Conservation (phyloP, 2,329 filamentous ascomycete genomes). For the Alternaria atra region DNA sequence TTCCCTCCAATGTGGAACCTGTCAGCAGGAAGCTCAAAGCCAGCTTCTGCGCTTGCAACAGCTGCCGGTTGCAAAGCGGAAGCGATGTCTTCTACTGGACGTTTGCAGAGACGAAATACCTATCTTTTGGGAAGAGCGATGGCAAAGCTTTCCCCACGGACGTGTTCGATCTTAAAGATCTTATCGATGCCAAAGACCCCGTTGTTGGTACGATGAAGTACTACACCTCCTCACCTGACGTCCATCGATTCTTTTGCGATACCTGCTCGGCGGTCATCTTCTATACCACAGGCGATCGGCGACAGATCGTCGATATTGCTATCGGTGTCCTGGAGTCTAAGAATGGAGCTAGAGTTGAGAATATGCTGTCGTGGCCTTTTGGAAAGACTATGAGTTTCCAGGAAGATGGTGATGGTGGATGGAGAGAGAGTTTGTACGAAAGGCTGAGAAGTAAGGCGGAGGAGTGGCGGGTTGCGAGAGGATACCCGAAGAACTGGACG, state of each 20-base stretch:
- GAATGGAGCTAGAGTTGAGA: slow-evolving; percentile 59
- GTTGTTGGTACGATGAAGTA: slow-evolving; percentile 56
- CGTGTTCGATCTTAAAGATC: slow-evolving; percentile 45
- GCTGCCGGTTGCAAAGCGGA: slow-evolving; percentile 57
- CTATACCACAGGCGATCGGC: slow-evolving; percentile 53
- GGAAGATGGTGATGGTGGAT: slow-evolving; percentile 53
- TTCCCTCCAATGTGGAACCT: slow-evolving; percentile 58
- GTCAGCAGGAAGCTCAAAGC: slow-evolving; percentile 53
- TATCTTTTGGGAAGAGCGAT: slow-evolving; percentile 42
- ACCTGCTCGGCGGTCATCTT: slow-evolving; percentile 60
- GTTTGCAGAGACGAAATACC: slow-evolving; percentile 52
- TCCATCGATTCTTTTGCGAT: slow-evolving; percentile 61
- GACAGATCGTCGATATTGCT: slow-evolving; percentile 56
- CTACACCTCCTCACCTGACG: slow-evolving; percentile 56
- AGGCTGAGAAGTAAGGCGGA: slow-evolving; percentile 48
- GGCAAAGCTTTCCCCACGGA: slow-evolving; percentile 41
- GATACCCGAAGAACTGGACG: slow-evolving; percentile 49
- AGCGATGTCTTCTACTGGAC: slow-evolving; percentile 59
- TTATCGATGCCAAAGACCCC: slow-evolving; percentile 49
- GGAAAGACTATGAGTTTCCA: slow-evolving; percentile 35
- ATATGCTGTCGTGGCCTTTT: slow-evolving; percentile 55
- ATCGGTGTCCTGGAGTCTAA: slow-evolving; percentile 57
- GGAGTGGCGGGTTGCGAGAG: slow-evolving; percentile 46
- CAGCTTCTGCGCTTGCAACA: slow-evolving; percentile 58
- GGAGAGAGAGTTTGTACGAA: slow-evolving; percentile 51